Evolutionary conservation across 2,329 filamentous ascomycete species (phyloP), one percentile per base, ranked within the genome.

Genomic region (Fusarium paranaense): DNA sequence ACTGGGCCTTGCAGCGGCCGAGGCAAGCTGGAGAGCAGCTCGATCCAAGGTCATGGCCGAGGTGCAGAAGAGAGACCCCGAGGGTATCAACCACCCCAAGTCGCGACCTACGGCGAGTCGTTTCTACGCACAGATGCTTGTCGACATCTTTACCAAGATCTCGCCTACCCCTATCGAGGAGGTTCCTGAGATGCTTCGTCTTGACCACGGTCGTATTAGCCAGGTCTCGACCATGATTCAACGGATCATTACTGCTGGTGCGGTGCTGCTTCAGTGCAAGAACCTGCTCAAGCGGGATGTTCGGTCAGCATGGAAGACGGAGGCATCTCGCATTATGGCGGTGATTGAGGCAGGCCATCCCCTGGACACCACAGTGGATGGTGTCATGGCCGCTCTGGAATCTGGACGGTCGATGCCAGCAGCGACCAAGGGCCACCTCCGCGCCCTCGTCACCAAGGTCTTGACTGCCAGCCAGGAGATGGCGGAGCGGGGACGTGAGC

Each of bases 201-300:
- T 96, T 2, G 94, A 97, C 76, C 80, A 86, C 45, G 88, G 87
- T 62, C 92, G 94, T 18, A 89, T 94, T 47, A 82, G 76, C 40
- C 74, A 83, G 37, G 78, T 85, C 11, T 85, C 84, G 0, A 79
- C 72, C 22, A 82, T 76, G 73, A 78, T 84, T 0, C 83, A 83
- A 54, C 89, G 90, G 52, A 92, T 96, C 76, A 89, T 94, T 25
- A 93, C 93, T 1, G 89, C 93, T 5, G 93, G 92, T 1, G 92
- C 93, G 0, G 92, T 96, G 57, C 85, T 95, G 32, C 84, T 96
- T 16, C 94, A 95, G 61, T 93, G 92, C 81, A 97, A 97, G 85
- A 96, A 95, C 76, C 86, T 96, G 9, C 88, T 97, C 35, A 95
- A 95, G 83, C 90, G 94, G 18, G 94, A 96, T 78, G 93, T 95